Evolutionary conservation across 306 rosid species (phyloP).

Genomic region (Luffa aegyptiaca): DNA sequence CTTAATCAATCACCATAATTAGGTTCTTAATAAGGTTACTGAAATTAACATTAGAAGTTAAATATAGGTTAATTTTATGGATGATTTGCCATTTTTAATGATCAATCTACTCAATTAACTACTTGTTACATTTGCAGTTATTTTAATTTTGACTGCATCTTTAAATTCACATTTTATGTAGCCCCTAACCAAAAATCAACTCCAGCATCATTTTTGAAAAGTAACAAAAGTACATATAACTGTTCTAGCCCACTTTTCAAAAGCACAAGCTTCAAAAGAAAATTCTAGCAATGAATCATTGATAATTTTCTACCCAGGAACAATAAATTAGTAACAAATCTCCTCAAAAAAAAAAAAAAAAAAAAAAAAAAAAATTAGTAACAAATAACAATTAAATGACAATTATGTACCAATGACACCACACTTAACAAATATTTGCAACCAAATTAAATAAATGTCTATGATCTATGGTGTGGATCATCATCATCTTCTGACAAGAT

Average conservation of each 20-base stretch:
- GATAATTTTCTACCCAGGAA: neutral
- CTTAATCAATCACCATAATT: too few relatives aligned
- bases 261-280: neutral
- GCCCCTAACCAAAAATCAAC: neutral
- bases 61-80: too few relatives aligned
- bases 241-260: neutral
- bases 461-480: neutral
- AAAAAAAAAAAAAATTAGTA: too few relatives aligned
- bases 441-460: neutral
- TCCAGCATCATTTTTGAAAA: neutral
- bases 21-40: too few relatives aligned
- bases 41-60: neutral
- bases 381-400: neutral
- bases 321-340: neutral
- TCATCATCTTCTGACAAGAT: neutral
- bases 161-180: neutral
- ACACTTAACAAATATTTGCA: neutral
- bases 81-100: neutral
- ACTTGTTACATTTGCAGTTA: neutral
- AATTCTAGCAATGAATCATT: neutral
- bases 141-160: neutral
- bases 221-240: neutral
- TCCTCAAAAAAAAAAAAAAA: too few relatives aligned
- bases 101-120: neutral
- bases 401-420: neutral